phyloP scores from a whole-genome alignment of 2,329 filamentous ascomycete genomes.

The Aspergillus sp. region DNA sequence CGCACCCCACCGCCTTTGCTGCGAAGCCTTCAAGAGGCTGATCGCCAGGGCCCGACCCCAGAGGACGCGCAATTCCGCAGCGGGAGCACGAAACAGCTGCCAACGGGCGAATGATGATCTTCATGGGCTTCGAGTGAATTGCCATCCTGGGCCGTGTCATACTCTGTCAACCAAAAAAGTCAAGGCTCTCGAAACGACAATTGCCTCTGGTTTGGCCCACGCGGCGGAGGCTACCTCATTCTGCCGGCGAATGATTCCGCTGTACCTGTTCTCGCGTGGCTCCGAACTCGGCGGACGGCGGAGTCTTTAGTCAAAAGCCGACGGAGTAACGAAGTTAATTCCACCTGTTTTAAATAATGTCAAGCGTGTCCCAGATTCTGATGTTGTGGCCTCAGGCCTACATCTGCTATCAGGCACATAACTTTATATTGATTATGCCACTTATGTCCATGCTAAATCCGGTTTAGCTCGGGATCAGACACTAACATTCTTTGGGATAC shows the following conservation, averaged over 20 bases:
- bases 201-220: not conserved
- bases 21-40: not conserved
- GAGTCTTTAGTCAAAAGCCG: no score
- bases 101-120: not conserved
- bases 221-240: not conserved
- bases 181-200: not conserved
- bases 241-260: not conserved
- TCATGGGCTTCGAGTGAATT: not conserved
- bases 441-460: not conserved
- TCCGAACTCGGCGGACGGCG: no score
- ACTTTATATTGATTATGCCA: not conserved
- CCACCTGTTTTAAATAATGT: no score
- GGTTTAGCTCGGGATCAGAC: not conserved
- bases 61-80: constrained; percentile 1
- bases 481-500: not conserved
- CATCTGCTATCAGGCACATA: not conserved
- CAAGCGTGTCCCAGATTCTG: no score
- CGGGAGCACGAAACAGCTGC: not conserved
- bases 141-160: not conserved
- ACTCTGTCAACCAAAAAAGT: not conserved
- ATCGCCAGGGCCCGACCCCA: not conserved
- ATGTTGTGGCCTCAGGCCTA: no score
- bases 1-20: not conserved
- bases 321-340: no score
- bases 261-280: not conserved